These are phyloP conservation scores for Clarkia xantiana DNA, from an alignment of 345 rosid species.

Conservation along the genomic window DNA sequence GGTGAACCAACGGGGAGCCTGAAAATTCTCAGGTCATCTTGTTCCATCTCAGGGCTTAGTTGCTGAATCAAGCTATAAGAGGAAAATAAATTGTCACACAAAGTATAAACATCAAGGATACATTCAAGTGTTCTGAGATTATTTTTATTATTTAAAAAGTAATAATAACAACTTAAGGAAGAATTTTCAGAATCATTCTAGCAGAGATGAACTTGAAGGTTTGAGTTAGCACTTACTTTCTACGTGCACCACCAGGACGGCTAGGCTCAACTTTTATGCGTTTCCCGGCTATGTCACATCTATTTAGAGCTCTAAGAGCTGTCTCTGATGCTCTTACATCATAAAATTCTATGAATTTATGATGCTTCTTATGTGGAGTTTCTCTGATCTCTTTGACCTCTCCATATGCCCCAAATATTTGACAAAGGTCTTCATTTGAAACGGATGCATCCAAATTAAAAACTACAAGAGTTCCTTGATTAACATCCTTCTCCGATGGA, in stretches of 20 bases:
- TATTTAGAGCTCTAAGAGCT: conserved; percentile 72
- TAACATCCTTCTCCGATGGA: conserved; percentile 86
- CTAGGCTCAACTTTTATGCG: conserved; percentile 97
- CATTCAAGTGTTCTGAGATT: no score
- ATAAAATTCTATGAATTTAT: conserved; percentile 83
- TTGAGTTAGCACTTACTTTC: conserved; percentile 38
- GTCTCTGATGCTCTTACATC: conserved; percentile 92
- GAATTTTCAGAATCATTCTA: no score
- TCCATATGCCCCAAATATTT: conserved; percentile 70
- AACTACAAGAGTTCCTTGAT: conserved; percentile 90
- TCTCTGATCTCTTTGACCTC: conserved; percentile 98
- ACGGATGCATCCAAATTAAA: conserved; percentile 88
- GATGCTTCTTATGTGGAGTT: conserved; percentile 85
- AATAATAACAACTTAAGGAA: no score
- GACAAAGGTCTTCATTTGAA: conserved; percentile 76
- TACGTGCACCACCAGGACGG: conserved; percentile 94
- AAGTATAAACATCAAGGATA: neutral
- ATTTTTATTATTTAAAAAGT: no score
- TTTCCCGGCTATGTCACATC: conserved; percentile 90
- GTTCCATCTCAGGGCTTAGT: conserved; percentile 72
- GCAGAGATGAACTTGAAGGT: neutral
- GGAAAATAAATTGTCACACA: conserved; percentile 1
- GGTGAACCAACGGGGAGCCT: conserved; percentile 63
- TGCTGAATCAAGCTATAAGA: conserved; percentile 55
- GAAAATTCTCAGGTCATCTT: conserved; percentile 50